phyloP scores from a whole-genome alignment of 306 rosid species.

The Trifolium pratense region DNA sequence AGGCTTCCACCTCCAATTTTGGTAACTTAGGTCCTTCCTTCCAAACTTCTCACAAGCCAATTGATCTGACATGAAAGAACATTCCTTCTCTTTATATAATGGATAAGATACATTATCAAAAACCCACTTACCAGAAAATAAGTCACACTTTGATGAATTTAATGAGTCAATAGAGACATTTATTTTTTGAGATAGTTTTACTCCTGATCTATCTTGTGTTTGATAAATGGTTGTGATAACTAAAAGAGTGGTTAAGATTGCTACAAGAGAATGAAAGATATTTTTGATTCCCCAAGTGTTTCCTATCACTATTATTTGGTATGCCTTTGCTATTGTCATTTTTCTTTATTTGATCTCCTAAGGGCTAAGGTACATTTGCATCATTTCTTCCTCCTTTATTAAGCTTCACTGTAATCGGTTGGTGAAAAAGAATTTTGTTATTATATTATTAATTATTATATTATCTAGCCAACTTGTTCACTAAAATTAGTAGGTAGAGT shows the following conservation, averaged over 20 bases:
- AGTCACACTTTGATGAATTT: constrained; percentile 58
- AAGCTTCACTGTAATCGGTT: constrained; percentile 52
- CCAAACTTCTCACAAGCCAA: constrained; percentile 91
- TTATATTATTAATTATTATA: constrained; percentile 42
- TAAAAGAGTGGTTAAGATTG: constrained; percentile 58
- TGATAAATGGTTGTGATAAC: constrained; percentile 56
- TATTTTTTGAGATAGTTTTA: constrained; percentile 33
- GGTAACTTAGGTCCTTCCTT: constrained; percentile 68
- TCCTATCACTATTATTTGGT: constrained; percentile 43
- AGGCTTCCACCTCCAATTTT: constrained; percentile 84
- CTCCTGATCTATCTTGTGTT: constrained; percentile 47
- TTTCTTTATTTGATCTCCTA: constrained; percentile 15
- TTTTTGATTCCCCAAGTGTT: constrained; percentile 62
- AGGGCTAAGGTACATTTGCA: neutral
- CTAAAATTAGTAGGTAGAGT: constrained; percentile 41
- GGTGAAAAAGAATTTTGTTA: constrained; percentile 44
- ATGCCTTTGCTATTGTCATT: constrained; percentile 47
- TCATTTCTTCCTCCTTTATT: constrained; percentile 46
- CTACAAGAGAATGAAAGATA: constrained; percentile 62
- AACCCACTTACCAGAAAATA: constrained; percentile 79
- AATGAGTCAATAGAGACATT: constrained; percentile 16
- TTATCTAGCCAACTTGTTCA: constrained; percentile 48
- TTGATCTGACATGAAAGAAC: constrained; percentile 83
- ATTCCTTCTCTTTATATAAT: constrained; percentile 63
- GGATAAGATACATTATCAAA: constrained; percentile 77